Conservation (phyloP, 1,139 yeast genomes). For the Zygoascus hellenicus region DNA sequence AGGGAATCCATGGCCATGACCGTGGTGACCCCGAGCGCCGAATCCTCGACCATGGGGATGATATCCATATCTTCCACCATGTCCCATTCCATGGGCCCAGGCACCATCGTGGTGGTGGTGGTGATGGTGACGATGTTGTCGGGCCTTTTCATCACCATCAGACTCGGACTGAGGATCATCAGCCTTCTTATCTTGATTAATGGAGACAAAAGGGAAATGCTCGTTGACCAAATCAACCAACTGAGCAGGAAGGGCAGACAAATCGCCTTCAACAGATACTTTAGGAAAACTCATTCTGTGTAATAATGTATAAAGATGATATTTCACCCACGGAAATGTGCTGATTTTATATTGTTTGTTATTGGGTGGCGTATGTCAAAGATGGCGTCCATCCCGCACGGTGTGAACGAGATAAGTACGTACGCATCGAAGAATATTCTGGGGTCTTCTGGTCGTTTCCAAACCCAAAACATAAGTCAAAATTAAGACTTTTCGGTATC, state of each 20-base stretch:
- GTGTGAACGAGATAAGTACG: too few species aligned
- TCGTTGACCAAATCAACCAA: constrained; percentile 5
- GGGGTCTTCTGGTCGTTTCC: too few species aligned
- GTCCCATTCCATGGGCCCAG: background rate
- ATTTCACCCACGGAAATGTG: background rate
- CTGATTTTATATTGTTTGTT: too few species aligned
- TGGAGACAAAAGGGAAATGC: constrained; percentile 1
- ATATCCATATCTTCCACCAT: background rate
- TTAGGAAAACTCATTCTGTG: background rate
- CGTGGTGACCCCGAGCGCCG: background rate
- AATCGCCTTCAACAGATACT: background rate
- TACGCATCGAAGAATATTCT: too few species aligned
- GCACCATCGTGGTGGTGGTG: constrained; percentile 1
- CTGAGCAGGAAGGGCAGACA: background rate
- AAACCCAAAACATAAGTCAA: too few species aligned
- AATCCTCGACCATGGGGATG: background rate
- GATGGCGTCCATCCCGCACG: too few species aligned
- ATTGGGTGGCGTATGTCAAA: too few species aligned
- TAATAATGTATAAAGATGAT: background rate
- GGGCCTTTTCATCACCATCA: background rate
- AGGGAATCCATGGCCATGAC: constrained; percentile 7
- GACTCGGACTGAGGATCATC: background rate
- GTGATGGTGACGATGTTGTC: background rate
- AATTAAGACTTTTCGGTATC: too few species aligned
- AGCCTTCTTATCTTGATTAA: background rate